Evolutionary conservation across 1,284 basidiomycete genomes (phyloP).

Genomic region (Coniferiporia weirii): DNA sequence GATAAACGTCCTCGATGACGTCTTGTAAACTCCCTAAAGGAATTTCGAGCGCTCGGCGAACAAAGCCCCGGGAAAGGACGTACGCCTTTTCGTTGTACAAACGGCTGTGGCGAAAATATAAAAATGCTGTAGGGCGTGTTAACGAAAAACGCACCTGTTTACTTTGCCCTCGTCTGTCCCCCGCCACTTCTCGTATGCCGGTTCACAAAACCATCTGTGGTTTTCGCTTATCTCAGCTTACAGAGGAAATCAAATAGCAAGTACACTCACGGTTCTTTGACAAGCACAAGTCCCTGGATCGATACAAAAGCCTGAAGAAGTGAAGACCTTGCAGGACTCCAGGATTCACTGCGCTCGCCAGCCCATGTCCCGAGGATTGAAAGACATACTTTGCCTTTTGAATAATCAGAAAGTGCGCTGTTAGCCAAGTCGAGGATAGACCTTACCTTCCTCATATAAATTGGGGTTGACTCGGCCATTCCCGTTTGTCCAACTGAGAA

Average conservation of each 20-base stretch:
- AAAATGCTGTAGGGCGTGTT: not conserved
- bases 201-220: conserved; percentile 83
- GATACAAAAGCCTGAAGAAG: conserved; percentile 90
- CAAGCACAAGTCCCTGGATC: conserved; percentile 89
- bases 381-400: conserved; percentile 65
- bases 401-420: too few species aligned
- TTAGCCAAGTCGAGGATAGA: conserved; percentile 51
- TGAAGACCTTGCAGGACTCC: conserved; percentile 78
- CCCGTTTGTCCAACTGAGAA: conserved; percentile 91
- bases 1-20: conserved; percentile 77
- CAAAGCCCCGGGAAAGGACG: conserved; percentile 84
- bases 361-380: conserved; percentile 91
- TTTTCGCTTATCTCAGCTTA: conserved; percentile 18
- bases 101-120: conserved; percentile 41
- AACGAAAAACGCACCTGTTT: conserved; percentile 51
- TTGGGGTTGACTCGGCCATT: conserved; percentile 78
- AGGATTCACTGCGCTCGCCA: conserved; percentile 82
- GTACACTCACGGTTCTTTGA: conserved; percentile 75
- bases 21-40: conserved; percentile 66
- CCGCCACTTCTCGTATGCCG: conserved; percentile 84
- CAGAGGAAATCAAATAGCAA: not conserved
- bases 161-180: conserved; percentile 86
- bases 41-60: conserved; percentile 78
- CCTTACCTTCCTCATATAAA: conserved; percentile 93
- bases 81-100: conserved; percentile 91